Conservation (phyloP, 2,329 filamentous ascomycete species). For the Epichloe typhina region DNA sequence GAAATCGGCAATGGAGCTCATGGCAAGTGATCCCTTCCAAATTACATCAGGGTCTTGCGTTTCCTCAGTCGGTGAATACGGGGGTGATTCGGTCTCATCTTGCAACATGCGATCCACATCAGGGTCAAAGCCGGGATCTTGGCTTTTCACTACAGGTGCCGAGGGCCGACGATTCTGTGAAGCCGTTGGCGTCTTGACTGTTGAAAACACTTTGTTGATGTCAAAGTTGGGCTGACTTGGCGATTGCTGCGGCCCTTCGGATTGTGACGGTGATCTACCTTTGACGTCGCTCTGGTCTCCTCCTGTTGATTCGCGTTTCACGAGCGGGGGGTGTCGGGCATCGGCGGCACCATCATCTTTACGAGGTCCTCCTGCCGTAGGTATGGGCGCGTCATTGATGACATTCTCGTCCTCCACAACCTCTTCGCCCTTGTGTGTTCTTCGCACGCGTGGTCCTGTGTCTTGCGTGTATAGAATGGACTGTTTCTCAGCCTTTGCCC, state of each 20-base stretch:
- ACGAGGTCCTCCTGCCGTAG: conserved; percentile 12
- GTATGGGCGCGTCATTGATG: conserved; percentile 22
- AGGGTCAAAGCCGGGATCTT: conserved; percentile 59
- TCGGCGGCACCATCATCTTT: conserved; percentile 1
- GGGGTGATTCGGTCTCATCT: conserved; percentile 66
- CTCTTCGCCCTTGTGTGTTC: conserved; percentile 93
- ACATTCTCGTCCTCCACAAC: conserved; percentile 64
- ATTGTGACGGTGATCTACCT: conserved; percentile 23
- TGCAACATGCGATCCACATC: conserved; percentile 84
- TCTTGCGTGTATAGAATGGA: conserved; percentile 70
- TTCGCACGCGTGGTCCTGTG: conserved; percentile 59
- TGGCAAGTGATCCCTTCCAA: conserved; percentile 64
- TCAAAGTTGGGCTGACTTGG: conserved; percentile 55
- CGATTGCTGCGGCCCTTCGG: conserved; percentile 36
- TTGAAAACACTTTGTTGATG: conserved; percentile 74
- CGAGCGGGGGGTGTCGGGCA: conserved; percentile 10
- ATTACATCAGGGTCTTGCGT: conserved; percentile 54
- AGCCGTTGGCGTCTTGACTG: conserved; percentile 60
- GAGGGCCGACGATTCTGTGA: conserved; percentile 35
- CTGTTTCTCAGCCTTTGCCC: conserved; percentile 67
- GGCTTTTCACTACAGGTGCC: conserved; percentile 29
- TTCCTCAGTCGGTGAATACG: conserved; percentile 71
- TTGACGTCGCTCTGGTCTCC: conserved; percentile 15
- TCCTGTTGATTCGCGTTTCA: conserved; percentile 25
- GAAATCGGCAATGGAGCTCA: conserved; percentile 68